phyloP scores from a whole-genome alignment of 2,329 filamentous ascomycete genomes.

The Madurella mycetomatis region DNA sequence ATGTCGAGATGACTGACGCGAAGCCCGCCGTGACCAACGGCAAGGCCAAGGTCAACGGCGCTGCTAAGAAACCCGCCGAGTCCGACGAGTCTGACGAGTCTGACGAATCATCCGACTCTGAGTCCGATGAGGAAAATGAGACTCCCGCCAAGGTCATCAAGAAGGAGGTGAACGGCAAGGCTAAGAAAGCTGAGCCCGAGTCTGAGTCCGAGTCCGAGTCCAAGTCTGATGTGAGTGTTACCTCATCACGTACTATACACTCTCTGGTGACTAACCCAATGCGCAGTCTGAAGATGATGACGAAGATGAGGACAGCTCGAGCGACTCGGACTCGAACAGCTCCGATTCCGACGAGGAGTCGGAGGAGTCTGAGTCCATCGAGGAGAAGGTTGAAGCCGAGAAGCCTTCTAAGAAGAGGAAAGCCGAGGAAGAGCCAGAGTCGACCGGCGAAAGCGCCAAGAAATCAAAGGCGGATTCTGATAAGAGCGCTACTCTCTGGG shows the following conservation, averaged over 20 bases:
- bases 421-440: conserved; percentile 47
- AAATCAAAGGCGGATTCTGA: conserved; percentile 61
- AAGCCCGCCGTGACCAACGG: conserved; percentile 35
- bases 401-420: conserved; percentile 62
- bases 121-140: conserved; percentile 35
- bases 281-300: conserved; percentile 27
- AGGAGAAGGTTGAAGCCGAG: conserved; percentile 40
- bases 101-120: conserved; percentile 37
- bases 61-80: conserved; percentile 23
- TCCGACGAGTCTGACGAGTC: conserved; percentile 36
- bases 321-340: conserved; percentile 31
- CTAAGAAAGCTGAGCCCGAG: conserved; percentile 28
- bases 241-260: not conserved
- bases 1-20: conserved; percentile 36
- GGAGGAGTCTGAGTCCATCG: conserved; percentile 30
- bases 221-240: conserved; percentile 22
- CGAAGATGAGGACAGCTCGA: conserved; percentile 34
- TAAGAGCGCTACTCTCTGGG: conserved; percentile 68
- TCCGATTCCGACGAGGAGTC: conserved; percentile 33
- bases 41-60: conserved; percentile 34
- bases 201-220: conserved; percentile 25
- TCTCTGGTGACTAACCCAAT: conserved; percentile 6
- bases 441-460: conserved; percentile 51
- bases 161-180: conserved; percentile 39
- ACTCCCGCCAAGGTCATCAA: conserved; percentile 36